Base-by-base conservation (phyloP, 2,329 filamentous ascomycete genomes). In the Colletotrichum trifolii region DNA sequence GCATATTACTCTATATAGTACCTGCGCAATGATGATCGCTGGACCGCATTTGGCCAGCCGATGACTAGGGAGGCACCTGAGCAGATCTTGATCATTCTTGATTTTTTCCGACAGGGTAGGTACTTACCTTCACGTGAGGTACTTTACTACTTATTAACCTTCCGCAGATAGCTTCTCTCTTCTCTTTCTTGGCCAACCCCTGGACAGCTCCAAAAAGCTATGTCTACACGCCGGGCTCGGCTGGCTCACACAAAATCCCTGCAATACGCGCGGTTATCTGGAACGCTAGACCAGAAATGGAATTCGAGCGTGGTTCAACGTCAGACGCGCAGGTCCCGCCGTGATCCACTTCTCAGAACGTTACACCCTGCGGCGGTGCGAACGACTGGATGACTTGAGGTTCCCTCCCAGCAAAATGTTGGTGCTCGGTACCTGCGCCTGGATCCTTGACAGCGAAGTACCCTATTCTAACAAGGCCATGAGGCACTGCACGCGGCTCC, bases 261-360 rank as follows among this genome's bases (percentile, higher is more conserved):
- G 60, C 48, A 53, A 48, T 38, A 36, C 47, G 33, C 60, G 60
- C 55, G 60, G 55, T 64, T 60, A 60, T 64, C 55, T 60, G 60
- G 48, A 42, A 54, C 60, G 42, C 60, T 64, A 64, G 48, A 47
- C 17, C 60, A 36, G 12, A 64, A 43, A 53, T 48, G 60, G 55
- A 60, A 64, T 54, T 38, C 48, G 25, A 54, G 38, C 36, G 39
- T 64, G 55, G 60, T 60, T 49, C 47, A 64, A 63, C 54, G 60
- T 60, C 60, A 64, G 60, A 64, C 55, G 60, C 60, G 48, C 48
- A 64, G 48, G 48, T 33, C 11, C 60, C 60, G 43, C 25, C n/a
- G 5, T 13, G 1, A 36, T 17, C 55, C 40, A 53, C 54, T 40
- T 10, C 4, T 25, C 25, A 25, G 12, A 64, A 33, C 60, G 55